Evolutionary conservation across 768 basidiomycete genomes (phyloP).

Genomic region (Tricholoma hemisulphureum): DNA sequence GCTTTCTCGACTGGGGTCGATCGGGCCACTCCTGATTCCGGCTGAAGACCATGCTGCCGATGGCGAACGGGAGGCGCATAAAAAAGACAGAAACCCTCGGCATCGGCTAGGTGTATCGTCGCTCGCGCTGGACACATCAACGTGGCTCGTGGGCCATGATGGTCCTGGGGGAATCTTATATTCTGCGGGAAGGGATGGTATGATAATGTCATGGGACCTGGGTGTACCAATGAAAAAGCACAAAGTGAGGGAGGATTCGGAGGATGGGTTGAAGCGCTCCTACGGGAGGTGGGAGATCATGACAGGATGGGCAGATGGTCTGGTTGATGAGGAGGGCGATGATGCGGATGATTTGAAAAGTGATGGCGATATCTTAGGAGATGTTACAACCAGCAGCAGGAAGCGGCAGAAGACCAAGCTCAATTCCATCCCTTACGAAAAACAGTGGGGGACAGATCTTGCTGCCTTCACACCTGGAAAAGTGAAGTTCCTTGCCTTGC

Average conservation of each 20-base stretch:
- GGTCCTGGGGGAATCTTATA: constrained; percentile 87
- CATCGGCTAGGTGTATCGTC: constrained; percentile 86
- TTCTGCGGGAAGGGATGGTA: constrained; percentile 85
- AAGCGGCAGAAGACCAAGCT: constrained; percentile 37
- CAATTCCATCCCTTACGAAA: constrained; percentile 58
- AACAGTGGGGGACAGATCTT: constrained; percentile 77
- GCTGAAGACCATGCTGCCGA: constrained; percentile 25
- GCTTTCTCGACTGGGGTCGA: constrained; percentile 60
- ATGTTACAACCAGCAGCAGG: constrained; percentile 42
- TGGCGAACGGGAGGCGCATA: constrained; percentile 21
- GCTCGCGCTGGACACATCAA: constrained; percentile 84
- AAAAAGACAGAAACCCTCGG: constrained; percentile 53
- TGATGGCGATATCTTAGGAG: constrained; percentile 77
- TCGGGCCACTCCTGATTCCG: constrained; percentile 63
- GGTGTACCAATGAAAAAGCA: constrained; percentile 60
- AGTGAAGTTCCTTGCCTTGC: constrained; percentile 36
- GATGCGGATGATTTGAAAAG: constrained; percentile 58
- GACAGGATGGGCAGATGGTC: constrained; percentile 81
- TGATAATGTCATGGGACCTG: constrained; percentile 87
- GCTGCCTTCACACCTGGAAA: constrained; percentile 46
- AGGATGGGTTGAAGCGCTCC: constrained; percentile 15
- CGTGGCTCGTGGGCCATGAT: constrained; percentile 61
- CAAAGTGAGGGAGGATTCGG: constrained; percentile 25
- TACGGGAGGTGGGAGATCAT: constrained; percentile 70
- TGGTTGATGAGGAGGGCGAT: constrained; percentile 62